These are phyloP conservation scores for Gentiana macrophylla DNA, from an alignment of 257 asterid species.

Conservation along the genomic window DNA sequence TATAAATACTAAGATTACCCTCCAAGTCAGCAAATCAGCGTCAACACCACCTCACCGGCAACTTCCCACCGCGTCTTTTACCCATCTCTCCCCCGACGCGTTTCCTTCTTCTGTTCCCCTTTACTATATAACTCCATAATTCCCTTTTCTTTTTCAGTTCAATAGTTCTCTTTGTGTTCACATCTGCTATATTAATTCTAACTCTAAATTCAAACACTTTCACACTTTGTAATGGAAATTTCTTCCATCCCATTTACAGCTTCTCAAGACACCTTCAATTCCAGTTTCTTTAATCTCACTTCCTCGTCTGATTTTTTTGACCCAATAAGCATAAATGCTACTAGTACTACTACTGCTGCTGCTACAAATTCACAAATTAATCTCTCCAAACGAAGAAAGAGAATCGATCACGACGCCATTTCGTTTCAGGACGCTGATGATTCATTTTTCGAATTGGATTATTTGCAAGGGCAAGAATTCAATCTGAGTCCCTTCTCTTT, in stretches of 20 bases:
- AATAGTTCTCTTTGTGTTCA: slow-evolving; percentile 20
- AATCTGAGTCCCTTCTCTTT: not conserved
- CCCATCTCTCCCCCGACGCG: slow-evolving; percentile 8
- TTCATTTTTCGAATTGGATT: slow-evolving; percentile 11
- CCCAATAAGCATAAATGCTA: no score
- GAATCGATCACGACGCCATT: not conserved
- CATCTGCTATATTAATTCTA: slow-evolving; percentile 13
- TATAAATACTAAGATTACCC: not conserved
- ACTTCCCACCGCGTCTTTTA: slow-evolving; percentile 36
- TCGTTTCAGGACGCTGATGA: slow-evolving; percentile 17
- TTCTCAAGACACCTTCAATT: slow-evolving; percentile 20
- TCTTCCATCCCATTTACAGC: slow-evolving; percentile 30
- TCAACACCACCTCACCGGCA: slow-evolving; percentile 17
- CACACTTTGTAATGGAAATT: slow-evolving; percentile 36
- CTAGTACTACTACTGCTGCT: not conserved
- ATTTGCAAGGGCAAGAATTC: not conserved
- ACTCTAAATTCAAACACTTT: slow-evolving; percentile 14
- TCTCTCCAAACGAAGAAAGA: slow-evolving; percentile 11
- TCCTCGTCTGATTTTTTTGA: not conserved
- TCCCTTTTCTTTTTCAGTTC: slow-evolving; percentile 5
- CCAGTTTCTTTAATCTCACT: slow-evolving; percentile 20
- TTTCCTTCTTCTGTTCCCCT: slow-evolving; percentile 2
- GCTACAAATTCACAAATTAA: slow-evolving; percentile 1
- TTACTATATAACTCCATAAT: not conserved
- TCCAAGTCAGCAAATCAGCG: slow-evolving; percentile 15